Evolutionary conservation across 2,329 filamentous ascomycete species (phyloP).

Genomic region (Colletotrichum camelliae): DNA sequence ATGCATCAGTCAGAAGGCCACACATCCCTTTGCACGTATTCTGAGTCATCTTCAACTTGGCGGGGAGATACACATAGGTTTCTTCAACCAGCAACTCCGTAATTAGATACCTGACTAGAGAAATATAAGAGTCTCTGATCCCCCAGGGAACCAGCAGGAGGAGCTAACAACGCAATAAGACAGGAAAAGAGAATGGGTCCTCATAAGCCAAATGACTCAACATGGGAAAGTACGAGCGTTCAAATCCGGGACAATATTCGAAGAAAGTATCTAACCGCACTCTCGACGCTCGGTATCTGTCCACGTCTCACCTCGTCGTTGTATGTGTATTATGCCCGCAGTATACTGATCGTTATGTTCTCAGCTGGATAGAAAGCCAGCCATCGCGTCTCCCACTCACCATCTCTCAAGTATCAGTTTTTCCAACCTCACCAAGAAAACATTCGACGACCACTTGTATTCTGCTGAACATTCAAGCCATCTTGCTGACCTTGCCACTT

Average conservation of each 20-base stretch:
- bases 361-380: neutral
- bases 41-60: fast-evolving
- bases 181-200: neutral
- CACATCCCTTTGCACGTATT: too few species aligned
- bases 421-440: neutral
- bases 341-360: neutral
- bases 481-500: neutral
- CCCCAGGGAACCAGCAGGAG: neutral
- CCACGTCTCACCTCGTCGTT: neutral
- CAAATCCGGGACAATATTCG: neutral
- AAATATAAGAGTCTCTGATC: neutral
- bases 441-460: neutral
- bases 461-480: neutral
- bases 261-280: neutral
- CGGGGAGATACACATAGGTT: neutral
- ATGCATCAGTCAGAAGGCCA: neutral
- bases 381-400: neutral
- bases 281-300: neutral
- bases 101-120: neutral
- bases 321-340: neutral
- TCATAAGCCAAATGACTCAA: neutral
- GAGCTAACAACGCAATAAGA: neutral
- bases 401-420: neutral
- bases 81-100: fast-evolving
- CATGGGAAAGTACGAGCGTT: neutral